Conservation (phyloP, 2,329 filamentous ascomycete genomes). For the Pseudonectria foliicola region DNA sequence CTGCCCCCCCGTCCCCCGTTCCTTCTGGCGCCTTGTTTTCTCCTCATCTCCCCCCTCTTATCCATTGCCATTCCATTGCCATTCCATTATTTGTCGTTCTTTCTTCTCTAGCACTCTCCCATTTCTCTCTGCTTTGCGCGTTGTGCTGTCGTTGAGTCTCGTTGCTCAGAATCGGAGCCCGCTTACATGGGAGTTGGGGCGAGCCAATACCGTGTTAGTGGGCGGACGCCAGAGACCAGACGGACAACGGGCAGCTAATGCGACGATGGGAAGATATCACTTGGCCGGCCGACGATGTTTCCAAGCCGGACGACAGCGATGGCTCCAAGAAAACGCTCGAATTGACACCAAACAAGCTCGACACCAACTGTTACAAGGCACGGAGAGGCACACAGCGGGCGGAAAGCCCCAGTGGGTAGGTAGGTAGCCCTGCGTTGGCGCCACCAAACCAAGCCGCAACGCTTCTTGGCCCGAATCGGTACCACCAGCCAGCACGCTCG, state of each 20-base stretch:
- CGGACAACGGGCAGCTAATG: no score
- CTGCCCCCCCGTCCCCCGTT: conserved; percentile 30
- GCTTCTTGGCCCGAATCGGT: conserved; percentile 18
- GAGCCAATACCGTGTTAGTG: no score
- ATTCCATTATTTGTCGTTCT: conserved; percentile 7
- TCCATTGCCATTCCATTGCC: conserved; percentile 6
- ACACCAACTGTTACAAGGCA: no score
- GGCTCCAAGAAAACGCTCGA: no score
- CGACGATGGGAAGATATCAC: no score
- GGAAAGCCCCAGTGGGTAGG: conserved; percentile 24
- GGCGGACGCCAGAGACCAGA: no score
- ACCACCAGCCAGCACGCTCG: conserved; percentile 18
- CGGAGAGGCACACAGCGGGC: background rate
- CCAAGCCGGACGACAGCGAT: no score
- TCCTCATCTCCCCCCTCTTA: conserved; percentile 19
- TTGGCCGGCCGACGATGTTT: no score
- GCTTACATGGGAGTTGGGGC: no score
- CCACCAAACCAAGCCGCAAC: conserved; percentile 19
- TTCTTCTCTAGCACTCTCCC: conserved; percentile 7
- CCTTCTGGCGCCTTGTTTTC: conserved; percentile 23
- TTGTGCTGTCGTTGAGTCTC: background rate
- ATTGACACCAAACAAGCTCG: no score
- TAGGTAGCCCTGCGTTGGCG: conserved; percentile 19
- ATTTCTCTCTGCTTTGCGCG: conserved; percentile 15
- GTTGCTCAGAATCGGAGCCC: background rate